Conservation (phyloP, 148 eudicot genomes). For the Silene latifolia region DNA sequence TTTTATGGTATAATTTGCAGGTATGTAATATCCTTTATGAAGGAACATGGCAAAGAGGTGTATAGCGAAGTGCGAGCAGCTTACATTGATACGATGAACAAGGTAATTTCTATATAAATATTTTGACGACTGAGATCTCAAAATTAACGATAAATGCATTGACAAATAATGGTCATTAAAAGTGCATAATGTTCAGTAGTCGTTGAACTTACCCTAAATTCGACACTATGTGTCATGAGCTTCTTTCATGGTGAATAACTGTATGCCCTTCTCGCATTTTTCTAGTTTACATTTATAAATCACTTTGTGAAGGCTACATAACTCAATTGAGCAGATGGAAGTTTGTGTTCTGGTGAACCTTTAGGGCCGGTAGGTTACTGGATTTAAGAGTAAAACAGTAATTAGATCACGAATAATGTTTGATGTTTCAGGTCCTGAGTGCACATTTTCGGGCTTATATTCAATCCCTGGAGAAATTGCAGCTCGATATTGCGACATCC, state of each 20-base stretch:
- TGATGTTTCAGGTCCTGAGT: constrained; percentile 73
- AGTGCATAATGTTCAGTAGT: constrained; percentile 5
- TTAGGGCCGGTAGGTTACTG: not conserved
- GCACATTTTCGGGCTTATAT: constrained; percentile 97
- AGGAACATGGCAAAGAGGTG: constrained; percentile 91
- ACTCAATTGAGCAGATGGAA: not conserved
- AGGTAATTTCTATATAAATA: constrained; percentile 42
- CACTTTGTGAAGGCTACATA: not conserved
- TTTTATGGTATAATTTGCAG: constrained; percentile 39
- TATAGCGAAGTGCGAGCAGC: constrained; percentile 88
- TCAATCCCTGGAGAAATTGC: constrained; percentile 94
- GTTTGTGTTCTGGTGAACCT: constrained; percentile 1
- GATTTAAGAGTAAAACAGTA: not conserved
- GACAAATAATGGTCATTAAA: constrained; percentile 1
- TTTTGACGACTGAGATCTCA: not conserved
- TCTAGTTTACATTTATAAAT: not conserved
- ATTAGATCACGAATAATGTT: not conserved
- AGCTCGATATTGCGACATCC: constrained; percentile 87
- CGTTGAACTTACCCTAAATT: constrained; percentile 21
- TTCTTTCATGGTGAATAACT: not conserved
- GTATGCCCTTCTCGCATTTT: not conserved
- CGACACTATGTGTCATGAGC: not conserved
- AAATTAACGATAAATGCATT: constrained; percentile 9
- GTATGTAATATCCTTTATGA: constrained; percentile 80
- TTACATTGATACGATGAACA: constrained; percentile 95